Evolutionary conservation across 2,329 filamentous ascomycete species (phyloP), one percentile per base, ranked within the genome.

Genomic region (Pestalotiopsis sp.): DNA sequence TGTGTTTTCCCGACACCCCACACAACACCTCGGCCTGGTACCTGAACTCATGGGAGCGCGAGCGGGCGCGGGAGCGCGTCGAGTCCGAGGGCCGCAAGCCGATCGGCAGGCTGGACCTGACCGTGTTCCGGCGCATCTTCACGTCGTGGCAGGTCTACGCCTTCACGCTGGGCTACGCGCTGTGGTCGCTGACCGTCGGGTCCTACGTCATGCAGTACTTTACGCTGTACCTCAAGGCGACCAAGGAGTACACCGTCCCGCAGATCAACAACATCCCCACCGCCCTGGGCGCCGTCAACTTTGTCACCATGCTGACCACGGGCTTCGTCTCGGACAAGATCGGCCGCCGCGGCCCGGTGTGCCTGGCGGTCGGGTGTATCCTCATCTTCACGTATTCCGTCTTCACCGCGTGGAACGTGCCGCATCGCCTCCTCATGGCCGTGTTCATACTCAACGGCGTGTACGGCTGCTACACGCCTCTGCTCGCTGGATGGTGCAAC

Each of bases 1-100:
- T 81, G 66, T 79, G 78, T 58, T 79, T 79, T 57, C 83, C 83
- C 0, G 83, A 85, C 66, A 84, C 81, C 0, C 83, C 83, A 0
- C 75, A 82, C 66, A 81, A 76, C 1, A 83, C 81, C 0, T 75
- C 72, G 1, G 82, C 83, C 0, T 83, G 80, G 68, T 85, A 81
- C 62, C 74, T 85, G 25, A 82, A 75, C 76, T 80, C 81, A 0
- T 78, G 90, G 71, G 92, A 95, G 78, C 85, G 86, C 27, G 83
- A 88, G 68, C 86, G 91, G 52, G 90, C 93, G 70, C 83, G 87
- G 14, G 86, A 91, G 60, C 87, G 92, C 71, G 95, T 95, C 75
- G 86, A 92, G 71, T 86, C 89, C 66, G 82, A 83, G 58, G 82
- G 81, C 20, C 78, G 80, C 63, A 77, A 75, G 62, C 81, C 80